Percentiles rank a stretch among this genome's conserved stretches.
These are phyloP conservation scores for Pythium aphanidermatum DNA, from an alignment of 352 stramenopile genomes.

Conservation along the genomic window DNA sequence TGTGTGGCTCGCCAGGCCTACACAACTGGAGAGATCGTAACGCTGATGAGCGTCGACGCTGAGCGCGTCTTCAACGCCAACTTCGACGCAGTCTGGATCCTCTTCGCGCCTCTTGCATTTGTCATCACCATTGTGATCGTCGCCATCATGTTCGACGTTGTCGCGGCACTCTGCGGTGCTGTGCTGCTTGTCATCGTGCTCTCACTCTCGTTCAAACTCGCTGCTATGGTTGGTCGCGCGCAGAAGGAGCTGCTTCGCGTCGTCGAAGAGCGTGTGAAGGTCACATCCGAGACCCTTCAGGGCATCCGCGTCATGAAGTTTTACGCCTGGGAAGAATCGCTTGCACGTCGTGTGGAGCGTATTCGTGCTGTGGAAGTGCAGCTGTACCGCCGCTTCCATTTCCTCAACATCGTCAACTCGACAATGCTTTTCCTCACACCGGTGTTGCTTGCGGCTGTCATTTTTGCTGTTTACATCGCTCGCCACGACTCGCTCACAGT, in stretches of 20 bases:
- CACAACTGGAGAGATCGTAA: constrained; percentile 34
- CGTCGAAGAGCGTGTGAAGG: constrained; percentile 78
- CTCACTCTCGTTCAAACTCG: constrained; percentile 11
- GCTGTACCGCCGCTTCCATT: constrained; percentile 48
- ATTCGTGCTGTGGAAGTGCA: constrained; percentile 38
- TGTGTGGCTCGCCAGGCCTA: constrained; percentile 23
- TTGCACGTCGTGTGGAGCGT: constrained; percentile 31
- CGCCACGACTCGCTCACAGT: constrained; percentile 22
- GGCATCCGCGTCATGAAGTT: constrained; percentile 90
- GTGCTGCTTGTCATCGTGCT: constrained; percentile 19
- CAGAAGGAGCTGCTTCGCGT: constrained; percentile 21
- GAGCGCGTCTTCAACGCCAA: constrained; percentile 36
- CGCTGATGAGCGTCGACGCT: constrained; percentile 30
- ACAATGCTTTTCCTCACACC: constrained; percentile 48
- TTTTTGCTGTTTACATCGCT: constrained; percentile 27
- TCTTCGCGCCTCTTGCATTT: constrained; percentile 24
- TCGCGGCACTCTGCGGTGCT: constrained; percentile 13
- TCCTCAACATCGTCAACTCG: constrained; percentile 53
- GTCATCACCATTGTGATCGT: constrained; percentile 28
- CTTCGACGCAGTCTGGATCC: constrained; percentile 24
- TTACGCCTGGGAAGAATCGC: constrained; percentile 74
- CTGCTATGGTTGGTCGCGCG: constrained; percentile 16
- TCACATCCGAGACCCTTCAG: constrained; percentile 89
- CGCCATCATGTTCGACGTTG: constrained; percentile 19
- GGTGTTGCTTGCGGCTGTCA: constrained; percentile 24